Conservation (phyloP, 768 basidiomycete species). For the Floccularia luteovirens region DNA sequence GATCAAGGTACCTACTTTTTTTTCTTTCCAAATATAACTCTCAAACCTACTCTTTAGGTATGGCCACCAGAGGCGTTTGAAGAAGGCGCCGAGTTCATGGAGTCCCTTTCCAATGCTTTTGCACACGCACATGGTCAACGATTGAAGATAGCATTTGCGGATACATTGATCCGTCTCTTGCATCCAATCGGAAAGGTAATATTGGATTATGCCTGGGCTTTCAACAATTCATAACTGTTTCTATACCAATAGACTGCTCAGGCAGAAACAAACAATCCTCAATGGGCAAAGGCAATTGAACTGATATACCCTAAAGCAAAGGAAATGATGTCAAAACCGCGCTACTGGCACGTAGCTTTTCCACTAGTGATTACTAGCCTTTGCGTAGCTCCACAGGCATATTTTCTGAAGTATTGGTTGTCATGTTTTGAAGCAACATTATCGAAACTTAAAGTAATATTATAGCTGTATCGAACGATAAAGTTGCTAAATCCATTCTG, state of each 20-base stretch:
- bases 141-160: slow-evolving; percentile 81
- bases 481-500: slow-evolving; percentile 7
- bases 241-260: slow-evolving; percentile 64
- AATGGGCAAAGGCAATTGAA: slow-evolving; percentile 91
- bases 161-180: slow-evolving; percentile 65
- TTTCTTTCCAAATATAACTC: background rate
- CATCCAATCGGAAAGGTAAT: slow-evolving; percentile 85
- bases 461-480: background rate
- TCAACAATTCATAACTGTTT: background rate
- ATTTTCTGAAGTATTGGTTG: slow-evolving; percentile 80
- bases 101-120: slow-evolving; percentile 76
- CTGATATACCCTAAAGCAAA: slow-evolving; percentile 73
- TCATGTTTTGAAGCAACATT: slow-evolving; percentile 65
- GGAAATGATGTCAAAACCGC: slow-evolving; percentile 81
- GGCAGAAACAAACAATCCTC: slow-evolving; percentile 92
- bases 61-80: slow-evolving; percentile 94
- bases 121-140: slow-evolving; percentile 76
- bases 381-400: slow-evolving; percentile 82
- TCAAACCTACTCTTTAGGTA: slow-evolving; percentile 41
- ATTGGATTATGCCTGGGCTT: background rate
- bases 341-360: slow-evolving; percentile 86
- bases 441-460: slow-evolving; percentile 63
- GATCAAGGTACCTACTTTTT: slow-evolving; percentile 50
- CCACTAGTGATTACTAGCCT: slow-evolving; percentile 77
- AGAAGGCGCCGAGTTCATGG: slow-evolving; percentile 87